Evolutionary conservation across 129 eudicot species (phyloP).

Genomic region (Lonicera japonica): DNA sequence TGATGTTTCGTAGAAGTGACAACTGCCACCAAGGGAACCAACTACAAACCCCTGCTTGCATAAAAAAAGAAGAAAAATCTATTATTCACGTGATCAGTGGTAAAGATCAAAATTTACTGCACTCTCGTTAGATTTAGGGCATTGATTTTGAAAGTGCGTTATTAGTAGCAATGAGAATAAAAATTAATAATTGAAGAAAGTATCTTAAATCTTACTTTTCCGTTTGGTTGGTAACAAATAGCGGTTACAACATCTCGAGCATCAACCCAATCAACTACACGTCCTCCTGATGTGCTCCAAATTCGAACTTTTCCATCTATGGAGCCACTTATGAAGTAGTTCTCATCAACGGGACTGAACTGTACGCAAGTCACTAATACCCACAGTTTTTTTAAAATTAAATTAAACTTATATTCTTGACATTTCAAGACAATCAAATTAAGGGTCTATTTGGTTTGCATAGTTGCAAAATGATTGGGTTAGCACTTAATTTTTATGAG

Average conservation of each 20-base stretch:
- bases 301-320: constrained; percentile 58
- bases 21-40: constrained; percentile 45
- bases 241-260: constrained; percentile 42
- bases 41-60: constrained; percentile 38
- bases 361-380: constrained; percentile 72
- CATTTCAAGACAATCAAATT: not conserved
- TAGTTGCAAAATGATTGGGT: too few species aligned
- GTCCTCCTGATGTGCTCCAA: constrained; percentile 37
- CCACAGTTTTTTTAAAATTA: not conserved
- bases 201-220: constrained; percentile 22
- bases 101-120: not conserved
- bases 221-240: constrained; percentile 47
- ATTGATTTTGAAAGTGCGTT: too few species aligned
- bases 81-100: not conserved
- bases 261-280: constrained; percentile 57
- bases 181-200: too few species aligned
- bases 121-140: too few species aligned
- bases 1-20: constrained; percentile 41
- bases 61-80: not conserved
- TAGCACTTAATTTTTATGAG: too few species aligned
- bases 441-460: not conserved
- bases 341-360: constrained; percentile 57
- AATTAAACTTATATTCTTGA: not conserved
- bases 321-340: constrained; percentile 48
- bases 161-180: not conserved